phyloP scores from a whole-genome alignment of 164 flowering plant species.

The Nymphaea thermarum region DNA sequence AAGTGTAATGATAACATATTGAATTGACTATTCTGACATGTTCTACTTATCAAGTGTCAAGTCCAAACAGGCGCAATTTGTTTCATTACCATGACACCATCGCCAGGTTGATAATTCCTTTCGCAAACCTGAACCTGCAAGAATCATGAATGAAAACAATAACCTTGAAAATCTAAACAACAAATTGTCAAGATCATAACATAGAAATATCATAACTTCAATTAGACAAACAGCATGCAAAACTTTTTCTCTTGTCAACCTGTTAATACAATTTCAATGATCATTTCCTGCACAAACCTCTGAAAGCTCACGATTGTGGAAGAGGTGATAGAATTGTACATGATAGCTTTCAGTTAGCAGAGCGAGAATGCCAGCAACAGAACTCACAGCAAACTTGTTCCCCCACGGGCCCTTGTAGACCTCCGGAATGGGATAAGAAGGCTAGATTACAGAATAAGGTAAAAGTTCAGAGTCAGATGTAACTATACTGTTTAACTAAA shows the following conservation, averaged over 20 bases:
- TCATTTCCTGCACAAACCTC: slow-evolving; percentile 28
- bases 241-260: too few species aligned
- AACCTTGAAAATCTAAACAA: background rate
- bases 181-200: background rate
- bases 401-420: slow-evolving; percentile 19
- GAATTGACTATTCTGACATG: too few species aligned
- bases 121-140: slow-evolving; percentile 83
- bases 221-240: too few species aligned
- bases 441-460: slow-evolving; percentile 37
- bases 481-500: background rate
- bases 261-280: background rate
- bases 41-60: too few species aligned
- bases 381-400: slow-evolving; percentile 35
- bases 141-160: background rate
- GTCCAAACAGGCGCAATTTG: background rate
- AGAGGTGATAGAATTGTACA: slow-evolving; percentile 72
- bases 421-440: slow-evolving; percentile 42
- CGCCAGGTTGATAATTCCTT: slow-evolving; percentile 86
- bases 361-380: slow-evolving; percentile 51
- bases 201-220: too few species aligned
- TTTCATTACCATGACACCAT: slow-evolving; percentile 72
- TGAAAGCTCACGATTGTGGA: slow-evolving; percentile 59
- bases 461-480: background rate
- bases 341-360: slow-evolving; percentile 56
- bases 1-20: too few species aligned